phyloP scores from a whole-genome alignment of 2,329 filamentous ascomycete genomes.

The Tolypocladium amazonense region DNA sequence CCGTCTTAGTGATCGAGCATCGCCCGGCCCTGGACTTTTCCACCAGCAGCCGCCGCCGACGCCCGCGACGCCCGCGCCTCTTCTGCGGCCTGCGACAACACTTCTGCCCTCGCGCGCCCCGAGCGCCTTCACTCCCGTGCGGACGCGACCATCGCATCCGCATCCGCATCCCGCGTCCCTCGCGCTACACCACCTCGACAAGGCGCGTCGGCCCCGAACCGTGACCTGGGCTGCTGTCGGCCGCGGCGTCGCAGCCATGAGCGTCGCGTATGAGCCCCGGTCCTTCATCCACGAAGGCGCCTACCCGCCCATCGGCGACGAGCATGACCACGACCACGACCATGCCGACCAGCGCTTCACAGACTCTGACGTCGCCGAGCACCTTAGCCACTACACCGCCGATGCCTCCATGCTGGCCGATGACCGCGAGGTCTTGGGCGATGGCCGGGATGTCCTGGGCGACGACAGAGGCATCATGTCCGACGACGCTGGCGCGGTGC shows the following conservation, averaged over 20 bases:
- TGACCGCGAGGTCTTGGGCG: slow-evolving; percentile 11
- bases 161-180: background rate
- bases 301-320: slow-evolving; percentile 36
- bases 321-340: slow-evolving; percentile 26
- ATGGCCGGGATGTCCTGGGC: slow-evolving; percentile 22
- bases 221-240: slow-evolving; percentile 7
- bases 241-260: slow-evolving; percentile 27
- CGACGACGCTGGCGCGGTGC: slow-evolving; percentile 26
- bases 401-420: slow-evolving; percentile 26
- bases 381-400: slow-evolving; percentile 31
- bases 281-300: slow-evolving; percentile 36
- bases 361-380: slow-evolving; percentile 31
- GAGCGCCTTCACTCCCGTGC: background rate
- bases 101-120: background rate
- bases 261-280: slow-evolving; percentile 40
- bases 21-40: background rate
- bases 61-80: background rate
- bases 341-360: slow-evolving; percentile 30
- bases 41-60: slow-evolving; percentile 1
- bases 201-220: slow-evolving; percentile 3
- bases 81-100: background rate
- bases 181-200: slow-evolving; percentile 2
- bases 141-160: background rate
- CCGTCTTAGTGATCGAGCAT: background rate
- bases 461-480: slow-evolving; percentile 23